Base-by-base conservation (phyloP, 2,329 filamentous ascomycete genomes). In the Delphinella strobiligena region DNA sequence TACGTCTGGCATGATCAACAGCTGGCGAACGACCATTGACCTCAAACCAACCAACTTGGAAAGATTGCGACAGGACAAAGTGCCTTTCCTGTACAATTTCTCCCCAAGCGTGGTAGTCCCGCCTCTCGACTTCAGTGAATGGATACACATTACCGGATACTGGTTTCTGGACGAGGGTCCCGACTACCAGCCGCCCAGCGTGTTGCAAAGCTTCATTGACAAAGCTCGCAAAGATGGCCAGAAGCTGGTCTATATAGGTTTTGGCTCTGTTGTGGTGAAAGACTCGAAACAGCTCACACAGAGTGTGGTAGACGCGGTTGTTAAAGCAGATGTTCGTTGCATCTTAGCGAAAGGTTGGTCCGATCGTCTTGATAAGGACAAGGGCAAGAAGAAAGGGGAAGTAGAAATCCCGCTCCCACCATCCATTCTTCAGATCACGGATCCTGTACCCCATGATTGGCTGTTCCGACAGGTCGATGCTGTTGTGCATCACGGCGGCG, bases 31-130 rank as follows among this genome's bases (percentile, higher is more conserved):
- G 47, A 74, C 80, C 17, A 71, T 98, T 4, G 75, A 78, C 0
- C 66, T 98, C 19, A 82, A 80, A 37, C 80, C 78, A 47, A 98
- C 91, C 1, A 85, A 68, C 42, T 66, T 94, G 32, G 83, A 91
- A 56, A 93, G 88, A 64, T 77, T 98, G 75, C 87, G 95, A 62
- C 80, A 84, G 2, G 94, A 95, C 66, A 93, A 93, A 58, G 86
- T 95, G n/a, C 91, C 91, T 0, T 98, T 98, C 61, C 62, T 98
- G 34, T 98, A 98, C 68, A 96, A 95, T 62, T 96, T 95, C 59
- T 93, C 85, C 41, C 86, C 88, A 1, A 82, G 78, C 9, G 91
- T 98, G 10, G 91, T 98, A n/a, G 78, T 84, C 2, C 89, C 88
- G 19, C 91, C 91, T 12, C 69, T 95, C 2, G 91, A 98, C 62